phyloP scores from a whole-genome alignment of 1,139 yeast species.

The Wickerhamomyces sp. region DNA sequence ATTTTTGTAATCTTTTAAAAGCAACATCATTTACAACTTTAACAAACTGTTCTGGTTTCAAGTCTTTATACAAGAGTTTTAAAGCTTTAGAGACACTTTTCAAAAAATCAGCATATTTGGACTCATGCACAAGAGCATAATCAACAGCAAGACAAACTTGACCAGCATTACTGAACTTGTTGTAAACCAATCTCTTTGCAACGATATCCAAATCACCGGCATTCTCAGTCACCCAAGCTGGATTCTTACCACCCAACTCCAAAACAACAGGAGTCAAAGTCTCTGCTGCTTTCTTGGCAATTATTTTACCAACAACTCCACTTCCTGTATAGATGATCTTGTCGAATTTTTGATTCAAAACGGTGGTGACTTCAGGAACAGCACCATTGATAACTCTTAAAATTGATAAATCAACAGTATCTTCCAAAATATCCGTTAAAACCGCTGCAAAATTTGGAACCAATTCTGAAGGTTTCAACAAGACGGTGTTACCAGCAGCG shows the following conservation, averaged over 20 bases:
- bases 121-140: slow-evolving; percentile 63
- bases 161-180: slow-evolving; percentile 76
- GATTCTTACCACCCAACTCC: slow-evolving; percentile 94
- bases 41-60: slow-evolving; percentile 40
- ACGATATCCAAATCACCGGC: slow-evolving; percentile 43
- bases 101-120: slow-evolving; percentile 51
- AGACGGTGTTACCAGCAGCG: slow-evolving; percentile 83
- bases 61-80: slow-evolving; percentile 41
- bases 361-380: slow-evolving; percentile 59
- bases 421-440: slow-evolving; percentile 49
- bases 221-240: slow-evolving; percentile 61
- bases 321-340: slow-evolving; percentile 88
- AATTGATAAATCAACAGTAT: slow-evolving; percentile 46
- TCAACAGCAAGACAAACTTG: slow-evolving; percentile 92
- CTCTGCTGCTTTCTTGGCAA: slow-evolving; percentile 80
- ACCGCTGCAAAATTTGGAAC: slow-evolving; percentile 59
- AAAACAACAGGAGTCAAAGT: slow-evolving; percentile 73
- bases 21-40: slow-evolving; percentile 62
- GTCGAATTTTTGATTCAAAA: slow-evolving; percentile 67
- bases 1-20: slow-evolving; percentile 42
- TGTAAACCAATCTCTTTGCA: slow-evolving; percentile 73
- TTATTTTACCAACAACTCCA: slow-evolving; percentile 66
- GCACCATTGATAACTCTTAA: slow-evolving; percentile 71
- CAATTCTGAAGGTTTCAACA: slow-evolving; percentile 74
- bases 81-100: slow-evolving; percentile 40